These are phyloP conservation scores for Rhodotorula graminis DNA, from an alignment of 768 basidiomycete genomes.

Conservation along the genomic window DNA sequence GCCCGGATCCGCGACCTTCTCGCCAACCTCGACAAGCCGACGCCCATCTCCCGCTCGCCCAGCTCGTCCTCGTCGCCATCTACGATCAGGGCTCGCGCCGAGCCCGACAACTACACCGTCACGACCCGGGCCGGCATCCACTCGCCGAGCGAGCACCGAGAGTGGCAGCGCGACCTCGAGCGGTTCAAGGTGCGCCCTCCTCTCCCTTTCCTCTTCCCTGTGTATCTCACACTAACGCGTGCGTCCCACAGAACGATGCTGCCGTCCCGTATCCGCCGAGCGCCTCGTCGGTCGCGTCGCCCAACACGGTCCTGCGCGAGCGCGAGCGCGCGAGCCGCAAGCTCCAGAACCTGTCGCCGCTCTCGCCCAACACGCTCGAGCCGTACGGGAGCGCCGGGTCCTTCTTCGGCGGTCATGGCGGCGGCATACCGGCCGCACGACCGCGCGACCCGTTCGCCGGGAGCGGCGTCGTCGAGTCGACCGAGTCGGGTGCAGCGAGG, in stretches of 20 bases:
- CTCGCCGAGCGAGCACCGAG: neutral
- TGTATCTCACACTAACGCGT: neutral
- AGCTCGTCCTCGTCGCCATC: neutral
- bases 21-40: neutral
- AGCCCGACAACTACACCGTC: neutral
- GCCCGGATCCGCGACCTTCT: neutral
- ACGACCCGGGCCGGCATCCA: slow-evolving; percentile 8
- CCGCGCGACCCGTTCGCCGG: slow-evolving; percentile 4
- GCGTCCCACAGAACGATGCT: neutral
- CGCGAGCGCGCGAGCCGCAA: slow-evolving; percentile 6
- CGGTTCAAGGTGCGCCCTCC: slow-evolving; percentile 1
- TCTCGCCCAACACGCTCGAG: neutral
- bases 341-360: slow-evolving; percentile 6
- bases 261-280: too few relatives aligned
- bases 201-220: too few relatives aligned
- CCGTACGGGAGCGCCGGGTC: neutral
- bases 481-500: too few relatives aligned
- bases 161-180: neutral
- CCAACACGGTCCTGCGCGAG: neutral
- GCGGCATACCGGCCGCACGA: neutral
- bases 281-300: slow-evolving; percentile 5
- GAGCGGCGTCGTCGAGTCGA: slow-evolving; percentile 4
- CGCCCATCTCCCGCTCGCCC: neutral
- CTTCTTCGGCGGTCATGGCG: neutral
- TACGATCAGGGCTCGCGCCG: neutral